Base-by-base conservation (phyloP, 2,329 filamentous ascomycete species). In the Venturia asperata region DNA sequence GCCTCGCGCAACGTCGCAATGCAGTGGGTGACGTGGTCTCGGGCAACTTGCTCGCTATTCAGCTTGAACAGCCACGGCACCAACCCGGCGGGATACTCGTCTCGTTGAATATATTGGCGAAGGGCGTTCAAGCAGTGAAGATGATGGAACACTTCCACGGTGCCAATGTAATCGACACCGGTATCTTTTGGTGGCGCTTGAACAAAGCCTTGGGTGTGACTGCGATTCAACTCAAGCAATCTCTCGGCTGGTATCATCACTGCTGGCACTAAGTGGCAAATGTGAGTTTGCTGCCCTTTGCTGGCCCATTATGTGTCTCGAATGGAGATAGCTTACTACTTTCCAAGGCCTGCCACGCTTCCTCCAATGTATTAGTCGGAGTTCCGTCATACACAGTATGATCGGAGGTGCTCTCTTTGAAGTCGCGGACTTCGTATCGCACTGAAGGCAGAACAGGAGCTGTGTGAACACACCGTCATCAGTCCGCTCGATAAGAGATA, bases 81-180 rank as follows among this genome's bases (percentile, higher is more conserved):
- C 41, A 61, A 27, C 19, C 41, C 34, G 24, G 2, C 21, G 21
- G 34, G 56, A 7, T 61, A 63, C 10, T 63, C 30, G 42, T 47
- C 61, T 24, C 30, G 19, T 64, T 64, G 66, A 3, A 61, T 64
- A 43, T 66, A 66, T 45, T 66, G 64, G 1, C 66, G 64, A 41
- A 67, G 61, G n/a, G 43, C 45, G 52, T 67, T 65, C 63, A 67
- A 62, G 49, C 66, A 67, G 43, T 67, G 66, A 6, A 67, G 62
- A 37, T 67, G 64, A 52, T 67, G 66, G 37, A 67, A 67, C 24
- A 67, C 65, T 5, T 66, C 66, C 10, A 67, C 49, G 3, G 61
- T 42, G 9, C 47, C 66, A 17, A 61, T 39, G 58, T 67, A 67
- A 9, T 64, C 64, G 9, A 27, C 21, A 21, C 21, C 47, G 21